Base-by-base conservation (phyloP, 495 filamentous ascomycete species). In the Podospora sp. region DNA sequence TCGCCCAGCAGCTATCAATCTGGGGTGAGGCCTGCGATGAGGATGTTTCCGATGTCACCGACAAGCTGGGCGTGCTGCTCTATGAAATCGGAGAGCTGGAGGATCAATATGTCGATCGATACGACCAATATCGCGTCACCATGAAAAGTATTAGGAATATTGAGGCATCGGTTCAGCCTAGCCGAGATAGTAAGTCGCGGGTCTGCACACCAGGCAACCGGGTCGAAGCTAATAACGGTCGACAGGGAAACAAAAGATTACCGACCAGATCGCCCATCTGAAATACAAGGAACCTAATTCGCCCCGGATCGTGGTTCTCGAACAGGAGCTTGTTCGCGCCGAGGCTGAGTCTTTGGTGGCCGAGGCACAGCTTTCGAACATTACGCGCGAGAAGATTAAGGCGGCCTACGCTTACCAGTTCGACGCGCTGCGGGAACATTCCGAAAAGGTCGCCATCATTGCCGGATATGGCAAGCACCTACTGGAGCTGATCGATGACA, bases 251-350 rank as follows among this genome's bases (percentile, higher is more conserved):
- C 95, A 99, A 79, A 99, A 98, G 83, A 98, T 99, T 78, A 97
- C 93, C 74, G 96, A 99, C 76, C 92, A 98, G 73, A 98, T 99
- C 71, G 94, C 95, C 20, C 95, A 99, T 78, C 87, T 99, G 62
- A 99, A 99, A 80, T 99, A 98, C 88, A 98, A 98, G 82, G 96
- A 99, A 77, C 95, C 95, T 35, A 96, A 96, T 83, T 97, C 93
- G 11, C 93, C 96, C 50, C 93, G 92, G 78, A 98, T 99, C 62
- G 93, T 97, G 62, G 93, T 99, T 36, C 90, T 99, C 71, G 95
- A 99, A 80, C 95, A 98, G 79, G 95, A 99, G 80, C 91, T 99
- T 62, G 95, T 99, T 67, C 95, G 95, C 71, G 96, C 95, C 68
- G 95, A 99, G 79, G 95, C 95, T 74, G 95, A 99, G 79, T 98